Evolutionary conservation across 805 yeast species (phyloP).

Genomic region (Tetrapisispora nanseiensis): DNA sequence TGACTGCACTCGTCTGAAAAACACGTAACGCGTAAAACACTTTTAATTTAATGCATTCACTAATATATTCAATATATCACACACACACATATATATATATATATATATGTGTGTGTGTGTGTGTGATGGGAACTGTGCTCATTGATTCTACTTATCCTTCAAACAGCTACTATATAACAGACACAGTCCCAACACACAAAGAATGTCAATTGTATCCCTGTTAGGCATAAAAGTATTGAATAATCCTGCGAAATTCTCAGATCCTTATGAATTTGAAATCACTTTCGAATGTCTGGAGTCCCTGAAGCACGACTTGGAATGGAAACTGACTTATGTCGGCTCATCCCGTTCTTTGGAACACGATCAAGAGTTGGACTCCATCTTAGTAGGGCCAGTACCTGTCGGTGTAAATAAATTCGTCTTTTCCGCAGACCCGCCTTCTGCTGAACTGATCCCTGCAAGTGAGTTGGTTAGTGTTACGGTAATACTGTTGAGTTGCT

Average conservation of each 20-base stretch:
- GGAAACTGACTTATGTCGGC: conserved; percentile 97
- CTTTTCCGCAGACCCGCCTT: conserved; percentile 92
- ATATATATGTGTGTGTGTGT: background rate
- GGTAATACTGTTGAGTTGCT: conserved; percentile 83
- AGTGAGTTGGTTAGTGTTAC: conserved; percentile 92
- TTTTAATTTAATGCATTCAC: too few species aligned
- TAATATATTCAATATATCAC: too few species aligned
- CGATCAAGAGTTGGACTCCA: conserved; percentile 92
- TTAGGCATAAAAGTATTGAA: conserved; percentile 85
- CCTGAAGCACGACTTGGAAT: conserved; percentile 73
- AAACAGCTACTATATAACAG: too few species aligned
- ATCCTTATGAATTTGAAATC: conserved; percentile 91
- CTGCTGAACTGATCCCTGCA: conserved; percentile 92
- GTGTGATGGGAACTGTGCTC: too few species aligned
- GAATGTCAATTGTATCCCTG: conserved; percentile 90
- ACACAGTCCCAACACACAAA: too few species aligned
- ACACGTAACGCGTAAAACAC: too few species aligned
- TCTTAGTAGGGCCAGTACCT: conserved; percentile 97
- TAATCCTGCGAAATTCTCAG: conserved; percentile 90
- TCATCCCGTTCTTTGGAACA: conserved; percentile 89
- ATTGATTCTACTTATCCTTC: too few species aligned
- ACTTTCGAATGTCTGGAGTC: conserved; percentile 96
- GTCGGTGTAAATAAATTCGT: conserved; percentile 92
- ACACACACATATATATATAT: too few species aligned
- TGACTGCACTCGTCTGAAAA: too few species aligned